Percentiles rank a stretch among this genome's conserved stretches.
Conservation (phyloP, 2,329 filamentous ascomycete species). For the Curvularia verruculosa region DNA sequence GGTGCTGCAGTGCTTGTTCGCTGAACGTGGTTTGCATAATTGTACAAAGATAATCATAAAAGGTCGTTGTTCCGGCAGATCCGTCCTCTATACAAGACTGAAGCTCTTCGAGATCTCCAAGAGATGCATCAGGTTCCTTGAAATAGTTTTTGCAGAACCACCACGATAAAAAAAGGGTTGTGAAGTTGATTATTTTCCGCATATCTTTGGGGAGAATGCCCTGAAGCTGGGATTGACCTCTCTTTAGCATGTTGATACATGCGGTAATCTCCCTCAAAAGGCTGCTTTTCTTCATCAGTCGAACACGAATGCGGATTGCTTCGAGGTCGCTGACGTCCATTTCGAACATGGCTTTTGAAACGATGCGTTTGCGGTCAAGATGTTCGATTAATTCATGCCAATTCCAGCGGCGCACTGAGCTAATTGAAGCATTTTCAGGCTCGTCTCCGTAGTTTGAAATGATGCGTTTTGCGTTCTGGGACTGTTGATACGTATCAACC, state of each 20-base stretch:
- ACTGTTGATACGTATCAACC: background rate
- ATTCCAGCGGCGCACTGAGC: slow-evolving; percentile 36
- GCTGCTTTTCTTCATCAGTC: slow-evolving; percentile 21
- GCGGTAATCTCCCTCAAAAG: slow-evolving; percentile 33
- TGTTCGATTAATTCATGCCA: slow-evolving; percentile 48
- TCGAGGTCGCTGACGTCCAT: slow-evolving; percentile 32
- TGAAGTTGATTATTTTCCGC: slow-evolving; percentile 32
- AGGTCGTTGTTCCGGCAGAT: slow-evolving; percentile 22
- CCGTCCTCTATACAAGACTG: slow-evolving; percentile 17
- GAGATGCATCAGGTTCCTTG: slow-evolving; percentile 6
- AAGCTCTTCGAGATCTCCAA: slow-evolving; percentile 26
- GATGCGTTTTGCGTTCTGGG: background rate
- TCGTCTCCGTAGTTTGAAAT: slow-evolving; percentile 15
- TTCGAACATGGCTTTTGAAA: slow-evolving; percentile 52
- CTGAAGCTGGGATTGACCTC: slow-evolving; percentile 26
- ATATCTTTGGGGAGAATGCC: slow-evolving; percentile 36
- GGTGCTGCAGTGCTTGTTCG: slow-evolving; percentile 24
- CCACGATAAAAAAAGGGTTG: slow-evolving; percentile 46
- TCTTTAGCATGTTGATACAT: slow-evolving; percentile 33
- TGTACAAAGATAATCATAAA: slow-evolving; percentile 35
- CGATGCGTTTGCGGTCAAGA: slow-evolving; percentile 52
- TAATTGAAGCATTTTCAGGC: slow-evolving; percentile 37
- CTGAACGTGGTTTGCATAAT: slow-evolving; percentile 37
- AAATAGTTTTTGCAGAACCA: slow-evolving; percentile 37
- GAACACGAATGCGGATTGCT: slow-evolving; percentile 29